Base-by-base conservation (phyloP, 176 grass and related monocot species). In the Oryza australiensis region DNA sequence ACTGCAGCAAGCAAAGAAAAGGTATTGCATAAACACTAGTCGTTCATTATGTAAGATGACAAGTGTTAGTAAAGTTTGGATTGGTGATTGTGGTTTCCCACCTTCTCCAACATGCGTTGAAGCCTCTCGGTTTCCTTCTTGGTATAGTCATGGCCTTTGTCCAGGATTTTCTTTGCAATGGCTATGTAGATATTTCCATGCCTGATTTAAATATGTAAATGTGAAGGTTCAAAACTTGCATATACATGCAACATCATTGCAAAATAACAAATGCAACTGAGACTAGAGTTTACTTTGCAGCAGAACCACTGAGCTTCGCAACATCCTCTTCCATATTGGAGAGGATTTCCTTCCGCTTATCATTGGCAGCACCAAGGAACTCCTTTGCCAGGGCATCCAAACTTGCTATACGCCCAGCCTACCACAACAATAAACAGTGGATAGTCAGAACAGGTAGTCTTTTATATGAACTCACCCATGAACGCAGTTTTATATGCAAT, bases 91-190 rank as follows among this genome's bases (percentile, higher is more conserved):
- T 1, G 12, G 12, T 41, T 74, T 57, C 70, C 1, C 59, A 94
- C 94, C 84, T 97, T 97, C 62, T 91, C 94, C 79, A 94, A 45
- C 49, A 97, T 84, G 38, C 91, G 94, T 12, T 94, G 57, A 77
- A 97, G 87, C 70, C 94, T 91, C 74, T 94, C 87, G 0, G 80
- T 91, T 89, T 97, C 94, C 53, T 89, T 97, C 66, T 91, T 89
- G 20, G 84, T 68, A 76, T 96, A 96, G 28, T 90, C 82, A 9
- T 28, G 22, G 35, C 89, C 94, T 73, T 97, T 97, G 8, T 89
- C 83, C 22, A 86, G 37, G 22, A 79, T 83, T 66, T 90, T 97
- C 75, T 97, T 97, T 55, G 91, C 82, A 7, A 77, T 85, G 51
- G 88, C 90, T 70, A 97, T 26, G 68, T 97, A 97, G 27, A 85